phyloP scores from a whole-genome alignment of 129 eudicot genomes.

The Heracleum sosnowskyi region DNA sequence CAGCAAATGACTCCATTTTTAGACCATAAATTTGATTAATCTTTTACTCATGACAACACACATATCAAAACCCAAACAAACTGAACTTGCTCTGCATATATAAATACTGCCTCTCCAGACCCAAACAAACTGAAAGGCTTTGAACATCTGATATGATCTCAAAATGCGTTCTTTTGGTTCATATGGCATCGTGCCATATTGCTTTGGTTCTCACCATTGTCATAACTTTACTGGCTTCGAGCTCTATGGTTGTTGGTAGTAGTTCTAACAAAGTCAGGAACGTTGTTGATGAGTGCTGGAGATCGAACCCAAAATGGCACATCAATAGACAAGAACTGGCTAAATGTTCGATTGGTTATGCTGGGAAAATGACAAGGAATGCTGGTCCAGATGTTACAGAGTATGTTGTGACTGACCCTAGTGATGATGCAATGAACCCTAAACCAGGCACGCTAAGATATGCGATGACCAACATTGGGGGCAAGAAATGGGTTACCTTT shows the following conservation, averaged over 20 bases:
- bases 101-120: neutral
- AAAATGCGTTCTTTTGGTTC: neutral
- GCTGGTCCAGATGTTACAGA: slow-evolving; percentile 23
- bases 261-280: slow-evolving; percentile 18
- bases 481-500: slow-evolving; percentile 49
- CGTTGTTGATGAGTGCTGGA: slow-evolving; percentile 51
- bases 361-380: slow-evolving; percentile 50
- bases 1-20: neutral
- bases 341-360: slow-evolving; percentile 41
- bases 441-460: slow-evolving; percentile 40
- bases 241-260: slow-evolving; percentile 2
- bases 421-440: slow-evolving; percentile 40
- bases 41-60: neutral
- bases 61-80: neutral
- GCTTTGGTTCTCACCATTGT: slow-evolving; percentile 16
- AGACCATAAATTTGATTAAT: neutral
- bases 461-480: slow-evolving; percentile 21
- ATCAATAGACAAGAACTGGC: slow-evolving; percentile 38
- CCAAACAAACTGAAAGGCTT: slow-evolving; percentile 5
- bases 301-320: slow-evolving; percentile 40
- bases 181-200: neutral
- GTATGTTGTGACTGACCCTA: slow-evolving; percentile 46
- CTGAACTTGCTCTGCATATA: neutral
- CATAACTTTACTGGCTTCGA: neutral
- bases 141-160: slow-evolving; percentile 6